These are phyloP conservation scores for Metschnikowia baotianmanensis DNA, from an alignment of 805 yeast genomes.

Conservation along the genomic window DNA sequence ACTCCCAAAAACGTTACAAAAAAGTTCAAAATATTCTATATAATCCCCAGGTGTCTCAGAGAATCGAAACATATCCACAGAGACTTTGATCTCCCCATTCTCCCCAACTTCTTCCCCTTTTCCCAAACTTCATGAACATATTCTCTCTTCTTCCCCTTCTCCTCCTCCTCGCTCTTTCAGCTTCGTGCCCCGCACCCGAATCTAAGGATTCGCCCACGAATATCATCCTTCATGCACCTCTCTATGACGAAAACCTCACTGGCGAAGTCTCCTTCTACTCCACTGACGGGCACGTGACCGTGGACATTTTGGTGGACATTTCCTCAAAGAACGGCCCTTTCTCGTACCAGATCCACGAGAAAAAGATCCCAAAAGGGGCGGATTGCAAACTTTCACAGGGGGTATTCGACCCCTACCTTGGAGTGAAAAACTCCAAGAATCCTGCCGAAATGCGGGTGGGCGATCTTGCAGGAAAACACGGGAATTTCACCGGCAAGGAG, in stretches of 20 bases:
- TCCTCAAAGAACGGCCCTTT: conserved; percentile 67
- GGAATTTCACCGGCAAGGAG: too few species aligned
- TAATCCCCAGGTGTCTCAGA: too few species aligned
- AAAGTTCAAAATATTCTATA: too few species aligned
- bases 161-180: too few species aligned
- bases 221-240: conserved; percentile 26
- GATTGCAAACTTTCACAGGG: conserved; percentile 51
- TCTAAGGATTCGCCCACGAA: conserved; percentile 30
- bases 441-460: too few species aligned
- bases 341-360: conserved; percentile 63
- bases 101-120: too few species aligned
- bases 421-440: conserved; percentile 50
- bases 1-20: too few species aligned
- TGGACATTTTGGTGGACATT: conserved; percentile 66
- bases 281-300: conserved; percentile 53
- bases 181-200: conserved; percentile 29
- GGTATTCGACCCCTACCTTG: conserved; percentile 63
- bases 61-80: too few species aligned
- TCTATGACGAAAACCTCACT: conserved; percentile 16
- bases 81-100: too few species aligned
- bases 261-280: conserved; percentile 32
- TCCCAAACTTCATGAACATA: too few species aligned
- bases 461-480: too few species aligned
- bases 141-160: too few species aligned
- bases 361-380: conserved; percentile 47